Evolutionary conservation across 73 alveolate species (phyloP).

Genomic region (Paramecium bursaria): DNA sequence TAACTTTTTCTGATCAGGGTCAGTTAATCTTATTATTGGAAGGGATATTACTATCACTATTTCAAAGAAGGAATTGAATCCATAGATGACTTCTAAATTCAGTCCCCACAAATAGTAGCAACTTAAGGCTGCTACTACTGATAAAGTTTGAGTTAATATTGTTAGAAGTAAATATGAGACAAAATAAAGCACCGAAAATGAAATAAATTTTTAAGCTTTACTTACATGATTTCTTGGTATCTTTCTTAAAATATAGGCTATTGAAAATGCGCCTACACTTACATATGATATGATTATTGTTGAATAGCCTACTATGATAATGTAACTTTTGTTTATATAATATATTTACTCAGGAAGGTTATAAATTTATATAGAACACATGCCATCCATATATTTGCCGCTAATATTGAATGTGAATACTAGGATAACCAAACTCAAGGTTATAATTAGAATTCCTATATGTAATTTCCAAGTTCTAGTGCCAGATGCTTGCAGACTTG

Average conservation of each 20-base stretch:
- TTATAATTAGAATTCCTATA: not conserved
- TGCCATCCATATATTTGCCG: slow-evolving; percentile 50
- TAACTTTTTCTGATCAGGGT: slow-evolving; percentile 41
- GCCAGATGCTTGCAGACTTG: slow-evolving; percentile 18
- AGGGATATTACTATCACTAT: not conserved
- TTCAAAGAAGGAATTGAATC: slow-evolving; percentile 9
- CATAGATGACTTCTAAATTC: slow-evolving; percentile 6
- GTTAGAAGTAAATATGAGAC: not conserved
- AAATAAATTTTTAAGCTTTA: slow-evolving; percentile 20
- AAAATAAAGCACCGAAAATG: slow-evolving; percentile 1
- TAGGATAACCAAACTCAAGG: not conserved
- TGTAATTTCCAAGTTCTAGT: slow-evolving; percentile 3
- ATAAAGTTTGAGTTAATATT: not conserved
- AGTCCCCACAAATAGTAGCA: slow-evolving; percentile 9
- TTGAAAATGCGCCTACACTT: slow-evolving; percentile 14
- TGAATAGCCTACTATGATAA: not conserved
- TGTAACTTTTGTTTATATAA: not conserved
- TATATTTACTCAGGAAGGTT: slow-evolving; percentile 18
- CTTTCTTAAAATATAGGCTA: not conserved
- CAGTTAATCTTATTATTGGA: slow-evolving; percentile 41
- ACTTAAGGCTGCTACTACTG: slow-evolving; percentile 24
- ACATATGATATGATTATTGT: not conserved
- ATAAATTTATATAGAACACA: slow-evolving; percentile 2
- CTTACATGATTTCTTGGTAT: not conserved
- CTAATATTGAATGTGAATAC: slow-evolving; percentile 17